Base-by-base conservation (phyloP, 768 basidiomycete species). In the Boletus tylopilopsis region DNA sequence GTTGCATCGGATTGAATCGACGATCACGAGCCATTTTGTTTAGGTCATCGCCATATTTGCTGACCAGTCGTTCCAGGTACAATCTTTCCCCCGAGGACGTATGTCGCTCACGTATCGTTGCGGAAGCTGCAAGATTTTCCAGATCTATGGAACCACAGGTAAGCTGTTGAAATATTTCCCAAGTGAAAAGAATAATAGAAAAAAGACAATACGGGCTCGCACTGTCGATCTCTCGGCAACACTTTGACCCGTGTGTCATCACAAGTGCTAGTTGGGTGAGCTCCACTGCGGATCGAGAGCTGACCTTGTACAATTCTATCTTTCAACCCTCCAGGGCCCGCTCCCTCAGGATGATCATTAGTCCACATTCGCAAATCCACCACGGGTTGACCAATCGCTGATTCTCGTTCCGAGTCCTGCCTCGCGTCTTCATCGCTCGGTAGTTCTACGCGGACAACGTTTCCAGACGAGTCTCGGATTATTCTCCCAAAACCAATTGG, bases 401-500 rank as follows among this genome's bases (percentile, higher is more conserved):
- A 47, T 15, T 74, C 67, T 43, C 48, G 53, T 18, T 54, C 50
- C 33, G 50, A 62, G 25, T 40, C 56, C n/a, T 50, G 32, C 32
- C 56, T 57, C 7, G 51, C 61, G 32, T 74, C 74, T 25, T 76
- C 74, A 19, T 78, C 76, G 35, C 77, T 79, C 15, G 76, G 69
- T 46, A 93, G 60, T 60, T 90, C 82, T 35, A 94, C 73, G 40
- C 80, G 75, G 19, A 92, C 60, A 33, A 94, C 75, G 54, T 85
- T 85, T 24, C 94, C 94, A 3, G 77, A 72, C 32, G 76, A 82
- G 66, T 94, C 93, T 40, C 92, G 78, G 43, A 92, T 67, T 57
- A 97, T 94, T 62, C 82, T 79, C 25, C 92, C 94, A 63, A 80
- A 85, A 2, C 88, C 87, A 57, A 74, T 80, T 12, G 79, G 81